Evolutionary conservation across 148 eudicot species (phyloP), one percentile per base, ranked within the genome.

Genomic region (Vaccinium darrowii): DNA sequence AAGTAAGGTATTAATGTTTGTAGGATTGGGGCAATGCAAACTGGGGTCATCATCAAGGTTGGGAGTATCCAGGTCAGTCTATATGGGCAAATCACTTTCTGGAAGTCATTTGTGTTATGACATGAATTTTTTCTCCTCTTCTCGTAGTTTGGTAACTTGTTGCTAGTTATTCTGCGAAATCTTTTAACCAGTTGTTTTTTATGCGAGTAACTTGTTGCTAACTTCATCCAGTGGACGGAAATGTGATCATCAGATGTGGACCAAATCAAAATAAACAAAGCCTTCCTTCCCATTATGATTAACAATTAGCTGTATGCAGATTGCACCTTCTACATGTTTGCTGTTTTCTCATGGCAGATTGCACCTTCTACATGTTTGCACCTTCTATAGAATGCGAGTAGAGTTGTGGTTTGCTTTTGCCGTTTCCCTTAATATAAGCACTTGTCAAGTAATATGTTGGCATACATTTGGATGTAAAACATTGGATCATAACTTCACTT

Each of bases 11-110:
- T 75, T 25, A 78, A 57, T 74, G 21, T 72, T 57, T 89, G 88
- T 87, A 97, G 99, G 98, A 95, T 51, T 93, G 95, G 94, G 91
- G 88, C 76, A 90, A 89, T 90, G 84, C 90, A 39, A 91, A 89
- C 87, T 91, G 95, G 96, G 88, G 82, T 84, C 92, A 88, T 60
- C 91, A 93, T 81, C 88, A 91, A 62, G 91, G 89, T 82, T 91
- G 93, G 95, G 93, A 93, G 60, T 91, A 92, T 67, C 92, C 91
- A 80, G 92, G 98, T 95, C 71, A 81, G 92, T 85, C 50, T 33
- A 73, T 54, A 52, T 53, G 23, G 23, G 12, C 12, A 73, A 30
- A 33, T 83, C 7, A 25, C 53, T 83, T 56, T 83, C 56, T 10
- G 79, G 19, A 85, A 49, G 56, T 79, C 47, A 7, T 69, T 84